phyloP scores from a whole-genome alignment of 805 yeast species.

The Candida easanensis region DNA sequence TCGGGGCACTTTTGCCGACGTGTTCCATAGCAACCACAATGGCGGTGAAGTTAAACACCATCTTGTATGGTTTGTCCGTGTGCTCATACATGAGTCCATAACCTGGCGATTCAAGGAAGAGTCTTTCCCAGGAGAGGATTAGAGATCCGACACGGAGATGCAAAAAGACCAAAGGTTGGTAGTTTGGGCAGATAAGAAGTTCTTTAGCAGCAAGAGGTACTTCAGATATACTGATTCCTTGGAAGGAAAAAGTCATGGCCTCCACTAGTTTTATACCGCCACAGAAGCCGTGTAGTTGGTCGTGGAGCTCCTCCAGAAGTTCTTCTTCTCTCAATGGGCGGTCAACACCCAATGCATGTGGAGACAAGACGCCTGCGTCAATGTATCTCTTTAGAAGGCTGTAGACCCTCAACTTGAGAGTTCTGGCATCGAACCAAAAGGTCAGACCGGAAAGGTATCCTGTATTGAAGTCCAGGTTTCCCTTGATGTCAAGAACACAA shows the following conservation, averaged over 20 bases:
- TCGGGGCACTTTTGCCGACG: conserved; percentile 13
- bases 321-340: conserved; percentile 10
- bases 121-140: conserved; percentile 27
- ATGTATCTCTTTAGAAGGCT: conserved; percentile 10
- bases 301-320: conserved; percentile 12
- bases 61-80: conserved; percentile 41
- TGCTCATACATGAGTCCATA: conserved; percentile 40
- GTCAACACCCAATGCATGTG: not conserved
- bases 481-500: conserved; percentile 16
- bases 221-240: conserved; percentile 18
- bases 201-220: conserved; percentile 22
- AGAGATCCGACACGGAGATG: conserved; percentile 22
- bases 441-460: conserved; percentile 21
- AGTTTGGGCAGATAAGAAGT: conserved; percentile 20
- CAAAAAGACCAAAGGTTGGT: conserved; percentile 23
- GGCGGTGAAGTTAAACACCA: conserved; percentile 37
- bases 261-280: conserved; percentile 18
- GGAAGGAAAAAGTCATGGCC: conserved; percentile 17
- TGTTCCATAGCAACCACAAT: conserved; percentile 31
- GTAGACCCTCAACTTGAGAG: conserved; percentile 17
- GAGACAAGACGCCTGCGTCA: not conserved
- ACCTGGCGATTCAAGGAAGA: conserved; percentile 40
- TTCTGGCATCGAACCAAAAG: conserved; percentile 19
- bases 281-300: conserved; percentile 11
- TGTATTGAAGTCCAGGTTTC: conserved; percentile 16